These are phyloP conservation scores for Desmodesmus armatus DNA, from an alignment of 139 green algal genomes.

Conservation along the genomic window DNA sequence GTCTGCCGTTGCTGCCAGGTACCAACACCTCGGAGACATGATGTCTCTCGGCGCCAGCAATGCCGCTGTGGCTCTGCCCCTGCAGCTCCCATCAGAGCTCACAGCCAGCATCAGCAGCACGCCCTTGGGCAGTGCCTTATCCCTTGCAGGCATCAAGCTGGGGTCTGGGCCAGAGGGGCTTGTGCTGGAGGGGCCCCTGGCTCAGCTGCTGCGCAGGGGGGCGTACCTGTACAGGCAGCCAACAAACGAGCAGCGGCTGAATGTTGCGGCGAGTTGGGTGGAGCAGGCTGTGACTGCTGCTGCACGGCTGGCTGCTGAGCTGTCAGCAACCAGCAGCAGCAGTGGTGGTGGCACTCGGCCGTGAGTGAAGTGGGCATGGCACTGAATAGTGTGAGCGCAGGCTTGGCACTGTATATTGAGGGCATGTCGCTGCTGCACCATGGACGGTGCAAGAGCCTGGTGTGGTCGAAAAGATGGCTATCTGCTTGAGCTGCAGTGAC, in stretches of 20 bases:
- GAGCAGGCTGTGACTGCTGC: conserved; percentile 50
- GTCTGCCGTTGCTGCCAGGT: conserved; percentile 59
- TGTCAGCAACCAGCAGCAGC: not conserved
- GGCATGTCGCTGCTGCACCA: no score
- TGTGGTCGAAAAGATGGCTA: no score
- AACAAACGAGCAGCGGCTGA: conserved; percentile 88
- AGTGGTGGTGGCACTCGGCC: not conserved
- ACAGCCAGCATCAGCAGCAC: conserved; percentile 56
- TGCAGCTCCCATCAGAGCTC: conserved; percentile 71
- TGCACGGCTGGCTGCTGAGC: conserved; percentile 1
- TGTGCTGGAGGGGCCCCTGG: conserved; percentile 88
- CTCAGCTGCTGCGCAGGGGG: conserved; percentile 73
- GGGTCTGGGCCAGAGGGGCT: conserved; percentile 46
- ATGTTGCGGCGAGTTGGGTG: conserved; percentile 75
- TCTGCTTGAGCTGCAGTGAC: no score
- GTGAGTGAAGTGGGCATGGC: not conserved
- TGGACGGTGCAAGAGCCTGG: no score
- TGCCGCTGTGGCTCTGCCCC: conserved; percentile 84
- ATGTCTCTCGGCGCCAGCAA: conserved; percentile 90
- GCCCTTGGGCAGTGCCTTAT: conserved; percentile 72
- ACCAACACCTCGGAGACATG: conserved; percentile 98
- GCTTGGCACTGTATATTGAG: no score
- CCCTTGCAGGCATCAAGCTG: conserved; percentile 54
- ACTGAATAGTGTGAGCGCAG: not conserved
- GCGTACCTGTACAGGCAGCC: conserved; percentile 96